Base-by-base conservation (phyloP, 148 eudicot genomes). In the Salicornia ramosissima region DNA sequence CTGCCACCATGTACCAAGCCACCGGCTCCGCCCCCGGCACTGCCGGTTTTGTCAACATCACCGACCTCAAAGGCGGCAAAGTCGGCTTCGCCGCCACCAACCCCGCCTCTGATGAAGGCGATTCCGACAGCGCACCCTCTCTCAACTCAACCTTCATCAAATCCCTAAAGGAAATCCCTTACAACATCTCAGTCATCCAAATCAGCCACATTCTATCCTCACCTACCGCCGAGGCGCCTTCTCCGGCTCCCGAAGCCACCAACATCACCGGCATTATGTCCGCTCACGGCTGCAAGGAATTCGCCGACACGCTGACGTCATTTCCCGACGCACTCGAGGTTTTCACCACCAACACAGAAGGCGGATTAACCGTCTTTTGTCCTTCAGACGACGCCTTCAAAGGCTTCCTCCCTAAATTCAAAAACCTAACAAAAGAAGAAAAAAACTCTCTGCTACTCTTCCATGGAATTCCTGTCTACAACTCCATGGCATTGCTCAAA, bases 1-100 rank as follows among this genome's bases (percentile, higher is more conserved):
- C 98, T 43, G 98, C 98, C 39, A 94, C 98, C 0, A 86, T 94
- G 90, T 94, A 69, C 83, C 98, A 94, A 57, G 98, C 98, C 63
- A 88, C 96, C 68, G 98, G 98, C 4, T 21, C 84, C 7, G 98
- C 98, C 7, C 36, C 86, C 0, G 98, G 98, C 0, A 77, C 89
- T 18, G 70, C 97, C 12, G 98, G 98, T 0, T 90, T 94, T 74
- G 92, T 94, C 67, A 90, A 88, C 71, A 90, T 94, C 26, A 94
- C 98, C 34, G 89, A 88, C 54, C 65, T 84, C 25, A 88, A 80
- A 51, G 98, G 97, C 42, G 98, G 98, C 0, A 88, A 86, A 79
- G 98, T 94, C 31, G 96, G 86, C 0, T 86, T 94, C 62, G 86
- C 88, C 2, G 81, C 92, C 0, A 63, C 66, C 4, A 73, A 80